Conservation (phyloP, 495 filamentous ascomycete species). For the Viridothelium virens region DNA sequence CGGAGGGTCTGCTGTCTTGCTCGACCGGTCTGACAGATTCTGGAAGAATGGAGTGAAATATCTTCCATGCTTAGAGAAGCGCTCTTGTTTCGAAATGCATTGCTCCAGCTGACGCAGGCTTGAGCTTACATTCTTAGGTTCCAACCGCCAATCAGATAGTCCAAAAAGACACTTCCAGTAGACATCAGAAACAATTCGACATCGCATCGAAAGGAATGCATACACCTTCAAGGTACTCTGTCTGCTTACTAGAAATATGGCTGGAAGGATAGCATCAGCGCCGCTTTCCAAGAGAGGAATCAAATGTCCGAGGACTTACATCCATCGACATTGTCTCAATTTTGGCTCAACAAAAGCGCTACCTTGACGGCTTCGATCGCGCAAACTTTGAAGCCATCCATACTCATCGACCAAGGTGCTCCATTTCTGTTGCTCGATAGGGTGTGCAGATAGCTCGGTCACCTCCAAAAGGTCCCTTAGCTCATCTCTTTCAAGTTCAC, state of each 20-base stretch:
- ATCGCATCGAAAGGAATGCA: neutral
- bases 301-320: constrained; percentile 15
- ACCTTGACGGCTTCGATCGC: constrained; percentile 25
- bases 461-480: constrained; percentile 13
- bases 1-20: constrained; percentile 18
- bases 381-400: constrained; percentile 36
- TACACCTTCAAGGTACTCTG: constrained; percentile 34
- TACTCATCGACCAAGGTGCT: constrained; percentile 29
- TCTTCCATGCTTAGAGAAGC: constrained; percentile 38
- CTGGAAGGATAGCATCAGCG: constrained; percentile 9
- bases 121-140: constrained; percentile 10
- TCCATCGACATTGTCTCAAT: constrained; percentile 32
- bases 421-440: constrained; percentile 30
- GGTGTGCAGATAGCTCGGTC: constrained; percentile 21
- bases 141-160: constrained; percentile 25
- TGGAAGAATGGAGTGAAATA: constrained; percentile 37
- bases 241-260: constrained; percentile 36
- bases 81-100: constrained; percentile 31
- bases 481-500: constrained; percentile 17
- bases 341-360: constrained; percentile 23
- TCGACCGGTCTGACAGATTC: constrained; percentile 16
- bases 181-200: neutral
- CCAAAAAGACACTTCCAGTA: constrained; percentile 23
- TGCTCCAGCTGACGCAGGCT: constrained; percentile 28
- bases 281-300: neutral